Evolutionary conservation across 768 basidiomycete genomes (phyloP).

Genomic region (Cubamyces sp.): DNA sequence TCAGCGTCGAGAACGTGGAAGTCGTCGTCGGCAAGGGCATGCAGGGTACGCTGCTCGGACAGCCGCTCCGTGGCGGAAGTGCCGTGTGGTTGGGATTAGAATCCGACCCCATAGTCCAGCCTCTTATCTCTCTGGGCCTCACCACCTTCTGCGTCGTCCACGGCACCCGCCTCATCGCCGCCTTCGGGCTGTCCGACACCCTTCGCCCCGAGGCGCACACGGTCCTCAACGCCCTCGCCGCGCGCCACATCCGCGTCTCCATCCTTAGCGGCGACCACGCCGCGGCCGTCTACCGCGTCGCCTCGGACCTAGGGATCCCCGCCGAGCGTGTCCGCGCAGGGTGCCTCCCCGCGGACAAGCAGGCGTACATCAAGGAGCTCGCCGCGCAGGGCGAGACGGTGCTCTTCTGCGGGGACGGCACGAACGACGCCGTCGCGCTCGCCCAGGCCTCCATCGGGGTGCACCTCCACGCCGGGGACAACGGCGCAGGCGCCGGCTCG

Average conservation of each 20-base stretch:
- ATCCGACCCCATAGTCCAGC: constrained; percentile 36
- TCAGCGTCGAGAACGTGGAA: constrained; percentile 27
- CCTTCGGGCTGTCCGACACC: constrained; percentile 48
- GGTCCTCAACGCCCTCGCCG: constrained; percentile 41
- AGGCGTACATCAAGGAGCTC: constrained; percentile 36
- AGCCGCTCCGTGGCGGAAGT: constrained; percentile 42
- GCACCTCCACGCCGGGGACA: constrained; percentile 37
- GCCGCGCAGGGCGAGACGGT: constrained; percentile 37
- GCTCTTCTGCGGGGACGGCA: constrained; percentile 54
- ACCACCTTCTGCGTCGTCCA: constrained; percentile 48
- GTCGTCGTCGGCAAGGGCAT: constrained; percentile 44
- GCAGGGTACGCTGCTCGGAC: constrained; percentile 37
- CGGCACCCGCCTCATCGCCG: constrained; percentile 33
- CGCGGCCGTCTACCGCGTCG: constrained; percentile 47
- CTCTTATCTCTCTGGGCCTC: constrained; percentile 43
- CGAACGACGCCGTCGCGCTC: constrained; percentile 55
- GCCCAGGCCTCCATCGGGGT: constrained; percentile 55
- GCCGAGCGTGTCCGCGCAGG: constrained; percentile 42
- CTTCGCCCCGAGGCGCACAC: constrained; percentile 45
- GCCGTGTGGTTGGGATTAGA: constrained; percentile 38
- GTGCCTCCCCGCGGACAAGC: constrained; percentile 54
- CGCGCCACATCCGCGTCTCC: constrained; percentile 43
- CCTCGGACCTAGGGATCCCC: constrained; percentile 43
- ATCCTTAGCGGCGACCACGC: constrained; percentile 56
- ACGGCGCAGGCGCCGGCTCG: constrained; percentile 33